These are phyloP conservation scores for Elongisporangium anandrum DNA, from an alignment of 352 stramenopile species.

Conservation along the genomic window DNA sequence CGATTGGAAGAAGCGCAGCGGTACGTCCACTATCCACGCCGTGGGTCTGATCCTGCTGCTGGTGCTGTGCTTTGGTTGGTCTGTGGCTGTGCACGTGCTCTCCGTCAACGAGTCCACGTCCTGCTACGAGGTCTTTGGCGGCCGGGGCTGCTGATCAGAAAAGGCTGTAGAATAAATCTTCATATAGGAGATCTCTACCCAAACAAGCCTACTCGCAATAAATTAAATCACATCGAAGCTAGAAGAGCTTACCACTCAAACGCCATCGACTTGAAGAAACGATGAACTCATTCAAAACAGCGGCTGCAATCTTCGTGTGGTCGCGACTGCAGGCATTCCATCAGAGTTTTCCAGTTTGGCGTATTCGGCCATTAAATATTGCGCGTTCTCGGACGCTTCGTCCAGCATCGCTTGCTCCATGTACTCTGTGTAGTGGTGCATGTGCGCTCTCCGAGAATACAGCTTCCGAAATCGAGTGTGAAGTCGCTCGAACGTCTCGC, in stretches of 20 bases:
- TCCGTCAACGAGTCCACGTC: constrained; percentile 37
- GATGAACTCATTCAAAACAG: constrained; percentile 13
- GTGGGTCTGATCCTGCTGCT: constrained; percentile 18
- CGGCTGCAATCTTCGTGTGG: constrained; percentile 31
- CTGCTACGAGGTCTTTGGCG: constrained; percentile 17
- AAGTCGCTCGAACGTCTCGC: constrained; percentile 76
- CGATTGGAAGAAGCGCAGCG: constrained; percentile 21
- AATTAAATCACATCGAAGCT: no score
- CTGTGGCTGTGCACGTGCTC: constrained; percentile 36
- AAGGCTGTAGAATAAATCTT: no score
- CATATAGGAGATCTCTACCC: no score
- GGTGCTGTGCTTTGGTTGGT: constrained; percentile 14
- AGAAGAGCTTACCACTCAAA: no score
- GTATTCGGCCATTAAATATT: constrained; percentile 54
- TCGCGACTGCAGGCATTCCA: constrained; percentile 5
- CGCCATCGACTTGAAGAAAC: no score
- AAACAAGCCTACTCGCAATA: no score
- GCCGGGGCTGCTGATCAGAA: constrained; percentile 1
- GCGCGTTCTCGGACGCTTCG: constrained; percentile 55
- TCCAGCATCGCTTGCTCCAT: constrained; percentile 56
- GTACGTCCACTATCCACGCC: constrained; percentile 14
- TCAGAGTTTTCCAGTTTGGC: constrained; percentile 43
- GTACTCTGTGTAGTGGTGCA: constrained; percentile 88
- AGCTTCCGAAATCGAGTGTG: constrained; percentile 73
- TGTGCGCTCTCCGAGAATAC: constrained; percentile 69